Base-by-base conservation (phyloP, 352 stramenopile species). In the Pythium pyrilobum region DNA sequence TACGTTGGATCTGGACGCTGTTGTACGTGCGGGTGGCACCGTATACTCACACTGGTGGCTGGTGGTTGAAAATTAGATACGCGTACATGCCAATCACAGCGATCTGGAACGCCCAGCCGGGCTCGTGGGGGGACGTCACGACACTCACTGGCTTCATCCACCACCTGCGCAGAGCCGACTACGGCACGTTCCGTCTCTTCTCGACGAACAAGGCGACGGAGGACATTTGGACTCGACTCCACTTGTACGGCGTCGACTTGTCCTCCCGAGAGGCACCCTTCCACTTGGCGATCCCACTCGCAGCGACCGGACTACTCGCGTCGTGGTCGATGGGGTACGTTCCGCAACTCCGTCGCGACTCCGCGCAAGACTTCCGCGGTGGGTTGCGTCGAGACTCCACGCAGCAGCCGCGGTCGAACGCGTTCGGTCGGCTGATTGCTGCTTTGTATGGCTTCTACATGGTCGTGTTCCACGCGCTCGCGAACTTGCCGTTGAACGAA, bases 151-250 rank as follows among this genome's bases (percentile, higher is more conserved):
- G 95, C 5, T 89, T 98, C 20, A 51, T 97, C 28, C 88, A 97
- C 48, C 95, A 98, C 61, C 61, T 98, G 6, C 69, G 84, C 12
- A 74, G 95, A 10, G 72, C 69, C 7, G 96, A 98, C 58, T 98
- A 98, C 54, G 96, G 95, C 2, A 98, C 92, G 0, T 93, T 98
- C 37, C 81, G 76, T 11, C 75, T 98, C 7, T 98, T 96, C 54
- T 91, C 83, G 11, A 92, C 81, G n/a, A 65, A 66, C 24, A 58
- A 72, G 12, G 16, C 44, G 4, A 81, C 78, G 11, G 87, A 97
- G 61, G 77, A 68, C 28, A 56, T 96, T 31, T 72, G 67, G 53
- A 74, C 68, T n/a, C 77, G 91, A 18, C 65, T 92, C 28, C 43
- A 67, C 25, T 46, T 88, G 3, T 97, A 96, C 66, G 63, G 62